Evolutionary conservation across 2,329 filamentous ascomycete species (phyloP), one percentile per base, ranked within the genome.

Genomic region (Colletotrichum simmondsii): DNA sequence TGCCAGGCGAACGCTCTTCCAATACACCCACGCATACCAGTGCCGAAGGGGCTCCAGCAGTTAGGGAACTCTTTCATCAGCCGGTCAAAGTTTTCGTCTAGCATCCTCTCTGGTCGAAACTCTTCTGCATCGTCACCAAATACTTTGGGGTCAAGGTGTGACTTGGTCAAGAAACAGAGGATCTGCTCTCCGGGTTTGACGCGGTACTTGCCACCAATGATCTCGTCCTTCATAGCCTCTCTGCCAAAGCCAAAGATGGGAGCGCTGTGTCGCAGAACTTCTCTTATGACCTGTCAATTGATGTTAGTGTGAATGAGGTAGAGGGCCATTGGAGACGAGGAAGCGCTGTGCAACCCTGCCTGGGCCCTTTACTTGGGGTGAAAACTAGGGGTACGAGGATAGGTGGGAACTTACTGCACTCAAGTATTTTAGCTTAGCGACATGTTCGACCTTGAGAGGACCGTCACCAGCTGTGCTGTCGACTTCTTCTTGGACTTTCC

Each of bases 401-500:
- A 5, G 1, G 2, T 24, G 22, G 68, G 24, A 24, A 60, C 71
- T 37, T 53, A 83, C 82, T 6, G 90, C 92, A 28, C 88, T 85
- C 71, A 93, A 84, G 76, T 94, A 94, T 5, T 87, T 87, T n/a
- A 94, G 83, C 76, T 90, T 88, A 14, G 85, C 82, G 61, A 94
- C 81, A 76, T 93, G 90, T 1, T 92, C 87, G 1, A 88, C 83
- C 7, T 81, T 86, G 32, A 93, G 86, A 16, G 86, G 84, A 0
- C 86, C 86, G 56, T 83, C 85, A 8, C 92, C 92, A 53, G 93
- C 81, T 1, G 94, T 90, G 0, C 81, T 76, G 76, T 94, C 92
- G 6, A 95, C 90, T 78, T 95, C 93, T 72, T 91, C 80, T 72
- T 92, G 92, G 0, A 91, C 91, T 75, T 90, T 90, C 32, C 82